These are phyloP conservation scores for Benincasa hispida DNA, from an alignment of 306 rosid species.

Conservation along the genomic window DNA sequence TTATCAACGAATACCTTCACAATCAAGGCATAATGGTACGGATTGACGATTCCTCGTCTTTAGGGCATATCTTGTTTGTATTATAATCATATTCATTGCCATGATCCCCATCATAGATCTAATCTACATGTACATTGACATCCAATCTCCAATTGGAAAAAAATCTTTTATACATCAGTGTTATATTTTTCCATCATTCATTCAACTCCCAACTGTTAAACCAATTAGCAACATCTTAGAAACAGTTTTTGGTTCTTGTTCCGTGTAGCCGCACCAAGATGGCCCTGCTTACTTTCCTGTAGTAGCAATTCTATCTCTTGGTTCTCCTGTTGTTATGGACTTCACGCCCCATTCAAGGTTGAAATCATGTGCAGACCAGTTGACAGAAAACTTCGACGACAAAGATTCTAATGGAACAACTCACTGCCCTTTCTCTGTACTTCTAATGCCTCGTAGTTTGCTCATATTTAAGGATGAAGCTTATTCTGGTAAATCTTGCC, in stretches of 20 bases:
- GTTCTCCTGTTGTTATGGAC: constrained; percentile 76
- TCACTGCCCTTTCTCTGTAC: constrained; percentile 41
- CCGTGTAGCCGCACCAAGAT: constrained; percentile 71
- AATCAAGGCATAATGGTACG: constrained; percentile 87
- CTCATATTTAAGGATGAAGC: constrained; percentile 78
- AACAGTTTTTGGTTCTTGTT: constrained; percentile 7
- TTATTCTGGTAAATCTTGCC: constrained; percentile 44
- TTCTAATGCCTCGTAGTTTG: constrained; percentile 73
- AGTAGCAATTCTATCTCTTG: constrained; percentile 79
- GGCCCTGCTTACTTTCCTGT: constrained; percentile 92
- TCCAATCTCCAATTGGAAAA: background rate
- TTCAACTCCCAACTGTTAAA: background rate
- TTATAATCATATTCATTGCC: background rate
- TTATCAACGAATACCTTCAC: constrained; percentile 80
- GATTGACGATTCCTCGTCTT: background rate
- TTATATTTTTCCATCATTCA: background rate
- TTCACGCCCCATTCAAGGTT: constrained; percentile 79
- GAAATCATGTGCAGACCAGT: constrained; percentile 15
- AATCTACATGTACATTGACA: background rate
- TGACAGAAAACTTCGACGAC: constrained; percentile 9
- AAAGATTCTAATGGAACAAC: constrained; percentile 21
- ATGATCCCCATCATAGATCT: background rate
- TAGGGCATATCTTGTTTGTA: background rate
- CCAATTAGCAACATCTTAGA: constrained; percentile 1
- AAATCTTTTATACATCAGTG: background rate